Conservation (phyloP, 805 yeast species). For the Lachancea waltii region DNA sequence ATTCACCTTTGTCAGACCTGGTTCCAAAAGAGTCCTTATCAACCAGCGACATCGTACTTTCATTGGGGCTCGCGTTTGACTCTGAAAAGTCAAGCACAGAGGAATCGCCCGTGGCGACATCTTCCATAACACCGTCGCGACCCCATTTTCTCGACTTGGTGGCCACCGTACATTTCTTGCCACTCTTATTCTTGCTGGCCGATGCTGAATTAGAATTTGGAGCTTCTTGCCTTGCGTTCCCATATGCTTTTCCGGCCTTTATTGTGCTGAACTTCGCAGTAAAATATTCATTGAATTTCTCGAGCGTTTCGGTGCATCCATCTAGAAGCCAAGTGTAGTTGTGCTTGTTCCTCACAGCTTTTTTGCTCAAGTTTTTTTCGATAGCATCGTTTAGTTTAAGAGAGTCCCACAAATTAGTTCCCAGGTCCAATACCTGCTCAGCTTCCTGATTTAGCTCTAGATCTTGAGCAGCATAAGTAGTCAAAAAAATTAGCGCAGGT, state of each 20-base stretch:
- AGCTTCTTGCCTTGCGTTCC: constrained; percentile 3
- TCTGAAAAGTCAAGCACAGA: constrained; percentile 51
- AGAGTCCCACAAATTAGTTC: constrained; percentile 32
- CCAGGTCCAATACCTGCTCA: constrained; percentile 36
- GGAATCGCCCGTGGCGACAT: constrained; percentile 35
- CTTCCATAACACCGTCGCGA: constrained; percentile 51
- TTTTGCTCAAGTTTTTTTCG: constrained; percentile 29
- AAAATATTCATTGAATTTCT: constrained; percentile 36
- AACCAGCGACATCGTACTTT: constrained; percentile 19
- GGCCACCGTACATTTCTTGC: constrained; percentile 6
- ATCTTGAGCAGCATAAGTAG: constrained; percentile 39
- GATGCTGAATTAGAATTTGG: constrained; percentile 3
- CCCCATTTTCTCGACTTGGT: constrained; percentile 51
- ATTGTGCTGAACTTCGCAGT: constrained; percentile 29
- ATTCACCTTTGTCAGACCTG: constrained; percentile 46
- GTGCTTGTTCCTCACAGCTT: constrained; percentile 23
- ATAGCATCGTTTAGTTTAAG: constrained; percentile 29
- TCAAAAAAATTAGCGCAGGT: constrained; percentile 32
- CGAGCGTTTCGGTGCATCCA: constrained; percentile 31
- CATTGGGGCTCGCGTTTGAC: constrained; percentile 16
- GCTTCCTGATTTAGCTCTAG: constrained; percentile 40
- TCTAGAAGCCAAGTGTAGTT: constrained; percentile 27
- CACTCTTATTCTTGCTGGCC: constrained; percentile 11
- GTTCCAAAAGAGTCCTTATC: constrained; percentile 36
- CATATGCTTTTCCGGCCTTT: constrained; percentile 7